A percentile compares a stretch with the other conserved stretches of the same genome.
Evolutionary conservation across 345 rosid species (phyloP).

Genomic region (Turnera subulata): DNA sequence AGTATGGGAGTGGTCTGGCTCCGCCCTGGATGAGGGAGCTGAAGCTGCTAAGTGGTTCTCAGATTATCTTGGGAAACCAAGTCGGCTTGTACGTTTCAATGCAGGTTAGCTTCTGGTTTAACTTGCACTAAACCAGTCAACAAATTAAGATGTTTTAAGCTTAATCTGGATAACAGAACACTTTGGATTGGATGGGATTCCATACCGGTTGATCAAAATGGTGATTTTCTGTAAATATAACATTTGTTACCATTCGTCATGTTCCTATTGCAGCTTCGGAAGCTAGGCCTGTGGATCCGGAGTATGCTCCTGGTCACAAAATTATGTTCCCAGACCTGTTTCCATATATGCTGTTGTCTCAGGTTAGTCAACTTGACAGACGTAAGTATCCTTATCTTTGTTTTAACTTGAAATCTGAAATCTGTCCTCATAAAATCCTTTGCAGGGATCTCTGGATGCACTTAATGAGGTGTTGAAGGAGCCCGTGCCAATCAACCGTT

Average conservation of each 20-base stretch:
- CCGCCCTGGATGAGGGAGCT: slow-evolving; percentile 85
- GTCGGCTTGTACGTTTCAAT: slow-evolving; percentile 78
- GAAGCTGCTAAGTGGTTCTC: slow-evolving; percentile 86
- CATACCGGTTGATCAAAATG: too few relatives aligned
- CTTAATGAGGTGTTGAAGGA: slow-evolving; percentile 65
- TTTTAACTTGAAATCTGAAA: slow-evolving; percentile 4
- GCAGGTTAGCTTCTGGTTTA: slow-evolving; percentile 43
- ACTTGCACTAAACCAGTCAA: too few relatives aligned
- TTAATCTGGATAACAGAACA: too few relatives aligned
- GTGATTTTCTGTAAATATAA: too few relatives aligned
- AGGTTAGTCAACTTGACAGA: slow-evolving; percentile 37
- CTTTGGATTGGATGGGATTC: too few relatives aligned
- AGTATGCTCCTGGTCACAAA: slow-evolving; percentile 60
- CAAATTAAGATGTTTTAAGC: too few relatives aligned
- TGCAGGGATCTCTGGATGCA: slow-evolving; percentile 79
- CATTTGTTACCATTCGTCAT: too few relatives aligned
- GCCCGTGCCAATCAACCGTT: slow-evolving; percentile 81
- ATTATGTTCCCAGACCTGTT: slow-evolving; percentile 69
- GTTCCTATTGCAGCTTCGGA: slow-evolving; percentile 43
- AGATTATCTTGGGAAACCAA: slow-evolving; percentile 63
- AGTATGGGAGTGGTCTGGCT: slow-evolving; percentile 92
- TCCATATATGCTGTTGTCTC: slow-evolving; percentile 73
- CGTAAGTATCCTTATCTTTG: background rate
- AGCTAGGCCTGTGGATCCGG: slow-evolving; percentile 68
- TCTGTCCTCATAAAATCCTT: slow-evolving; percentile 13